Percentiles rank a stretch among this genome's conserved stretches.
These are phyloP conservation scores for Coniochaeta pulveracea DNA, from an alignment of 2,329 filamentous ascomycete genomes.

Conservation along the genomic window DNA sequence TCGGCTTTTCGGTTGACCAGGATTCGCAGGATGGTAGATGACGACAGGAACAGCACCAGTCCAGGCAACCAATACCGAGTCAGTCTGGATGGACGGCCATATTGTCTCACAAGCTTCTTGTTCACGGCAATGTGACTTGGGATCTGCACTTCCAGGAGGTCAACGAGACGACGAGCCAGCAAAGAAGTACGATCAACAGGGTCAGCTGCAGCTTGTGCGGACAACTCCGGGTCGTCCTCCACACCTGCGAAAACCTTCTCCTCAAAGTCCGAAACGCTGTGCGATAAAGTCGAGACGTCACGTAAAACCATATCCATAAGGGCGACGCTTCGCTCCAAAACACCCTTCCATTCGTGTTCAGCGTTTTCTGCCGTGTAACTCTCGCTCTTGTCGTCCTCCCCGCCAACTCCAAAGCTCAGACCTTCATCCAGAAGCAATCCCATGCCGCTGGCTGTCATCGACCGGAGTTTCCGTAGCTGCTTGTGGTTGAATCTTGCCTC, in stretches of 20 bases:
- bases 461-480: conserved; percentile 58
- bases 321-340: conserved; percentile 68
- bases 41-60: conserved; percentile 62
- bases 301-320: conserved; percentile 78
- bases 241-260: conserved; percentile 53
- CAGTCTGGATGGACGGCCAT: conserved; percentile 65
- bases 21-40: conserved; percentile 74
- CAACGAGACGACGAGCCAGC: conserved; percentile 55
- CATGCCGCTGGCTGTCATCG: conserved; percentile 75
- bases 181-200: conserved; percentile 39
- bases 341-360: conserved; percentile 50
- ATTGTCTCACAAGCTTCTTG: conserved; percentile 40
- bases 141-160: conserved; percentile 57
- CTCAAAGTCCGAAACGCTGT: conserved; percentile 52
- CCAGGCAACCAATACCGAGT: conserved; percentile 85
- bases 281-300: conserved; percentile 55
- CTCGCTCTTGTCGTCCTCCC: conserved; percentile 42
- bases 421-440: conserved; percentile 84
- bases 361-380: conserved; percentile 28
- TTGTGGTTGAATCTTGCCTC: conserved; percentile 67
- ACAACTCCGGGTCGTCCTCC: conserved; percentile 48
- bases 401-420: conserved; percentile 52
- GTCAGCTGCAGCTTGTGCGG: conserved; percentile 35
- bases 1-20: conserved; percentile 64
- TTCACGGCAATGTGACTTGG: conserved; percentile 54